These are phyloP conservation scores for Arthroderma sp. DNA, from an alignment of 2,329 filamentous ascomycete species.

Conservation along the genomic window DNA sequence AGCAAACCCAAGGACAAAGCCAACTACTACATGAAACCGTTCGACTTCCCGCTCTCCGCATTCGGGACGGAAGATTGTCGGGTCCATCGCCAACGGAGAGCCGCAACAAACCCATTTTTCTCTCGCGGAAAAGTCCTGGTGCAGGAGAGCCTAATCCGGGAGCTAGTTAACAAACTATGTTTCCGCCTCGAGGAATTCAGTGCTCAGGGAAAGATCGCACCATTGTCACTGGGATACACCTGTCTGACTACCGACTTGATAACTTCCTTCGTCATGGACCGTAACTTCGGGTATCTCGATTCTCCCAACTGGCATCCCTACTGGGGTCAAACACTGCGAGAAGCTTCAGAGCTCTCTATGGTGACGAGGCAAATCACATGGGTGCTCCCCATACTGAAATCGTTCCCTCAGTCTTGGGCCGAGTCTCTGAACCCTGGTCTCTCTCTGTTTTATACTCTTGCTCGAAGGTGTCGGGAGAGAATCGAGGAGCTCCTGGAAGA, in stretches of 20 bases:
- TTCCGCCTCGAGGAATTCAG: constrained; percentile 6
- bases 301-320: constrained; percentile 16
- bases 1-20: constrained; percentile 13
- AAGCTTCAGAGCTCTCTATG: constrained; percentile 7
- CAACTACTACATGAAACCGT: constrained; percentile 14
- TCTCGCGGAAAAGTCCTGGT: constrained; percentile 12
- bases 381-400: constrained; percentile 6
- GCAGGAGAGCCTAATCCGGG: constrained; percentile 12
- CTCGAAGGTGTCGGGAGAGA: constrained; percentile 3
- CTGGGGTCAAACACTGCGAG: constrained; percentile 17
- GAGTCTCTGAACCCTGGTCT: constrained; percentile 8
- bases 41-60: constrained; percentile 17
- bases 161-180: constrained; percentile 12
- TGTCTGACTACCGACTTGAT: constrained; percentile 32
- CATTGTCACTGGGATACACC: constrained; percentile 11
- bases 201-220: not conserved
- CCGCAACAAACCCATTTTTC: constrained; percentile 19
- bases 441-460: constrained; percentile 7
- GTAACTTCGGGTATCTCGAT: constrained; percentile 20
- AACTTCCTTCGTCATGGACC: constrained; percentile 29
- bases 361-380: constrained; percentile 8
- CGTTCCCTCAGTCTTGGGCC: constrained; percentile 3
- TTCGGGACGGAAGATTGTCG: constrained; percentile 17
- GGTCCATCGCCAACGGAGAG: constrained; percentile 16
- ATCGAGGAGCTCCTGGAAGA: constrained; percentile 3